These are phyloP conservation scores for Bassia scoparia DNA, from an alignment of 148 eudicot genomes.

Conservation along the genomic window DNA sequence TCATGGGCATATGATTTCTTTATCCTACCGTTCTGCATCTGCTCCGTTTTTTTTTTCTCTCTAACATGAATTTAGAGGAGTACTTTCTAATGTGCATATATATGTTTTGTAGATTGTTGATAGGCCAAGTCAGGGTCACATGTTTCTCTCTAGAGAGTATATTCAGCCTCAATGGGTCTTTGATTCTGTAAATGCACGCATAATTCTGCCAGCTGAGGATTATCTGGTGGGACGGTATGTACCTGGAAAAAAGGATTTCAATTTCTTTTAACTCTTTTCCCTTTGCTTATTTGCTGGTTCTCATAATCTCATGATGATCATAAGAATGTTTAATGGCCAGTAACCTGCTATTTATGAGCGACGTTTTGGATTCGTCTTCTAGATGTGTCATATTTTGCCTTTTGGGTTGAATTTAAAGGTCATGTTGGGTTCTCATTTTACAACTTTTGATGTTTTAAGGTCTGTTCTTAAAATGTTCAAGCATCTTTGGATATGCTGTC, in stretches of 20 bases:
- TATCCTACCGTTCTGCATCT: neutral
- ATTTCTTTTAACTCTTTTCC: neutral
- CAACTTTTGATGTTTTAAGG: neutral
- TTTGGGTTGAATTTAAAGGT: neutral
- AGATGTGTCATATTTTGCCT: neutral
- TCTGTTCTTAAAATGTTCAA: neutral
- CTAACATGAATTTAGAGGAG: neutral
- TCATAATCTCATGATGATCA: neutral
- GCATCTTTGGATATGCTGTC: neutral
- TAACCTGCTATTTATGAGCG: neutral
- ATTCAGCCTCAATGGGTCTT: constrained; percentile 96
- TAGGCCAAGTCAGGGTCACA: constrained; percentile 66
- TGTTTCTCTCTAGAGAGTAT: constrained; percentile 76
- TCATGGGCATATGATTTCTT: neutral
- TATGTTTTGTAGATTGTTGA: constrained; percentile 70
- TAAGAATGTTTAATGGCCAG: constrained; percentile 1
- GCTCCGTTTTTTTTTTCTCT: neutral
- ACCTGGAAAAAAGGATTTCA: neutral
- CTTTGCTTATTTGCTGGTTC: neutral
- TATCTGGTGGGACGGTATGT: constrained; percentile 80
- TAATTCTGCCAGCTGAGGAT: constrained; percentile 77
- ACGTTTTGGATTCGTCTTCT: neutral
- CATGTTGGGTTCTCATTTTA: neutral
- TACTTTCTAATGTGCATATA: constrained; percentile 1
- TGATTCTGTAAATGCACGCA: constrained; percentile 80